phyloP scores from a whole-genome alignment of 2,329 filamentous ascomycete genomes.

The Hymenoscyphus albidus region DNA sequence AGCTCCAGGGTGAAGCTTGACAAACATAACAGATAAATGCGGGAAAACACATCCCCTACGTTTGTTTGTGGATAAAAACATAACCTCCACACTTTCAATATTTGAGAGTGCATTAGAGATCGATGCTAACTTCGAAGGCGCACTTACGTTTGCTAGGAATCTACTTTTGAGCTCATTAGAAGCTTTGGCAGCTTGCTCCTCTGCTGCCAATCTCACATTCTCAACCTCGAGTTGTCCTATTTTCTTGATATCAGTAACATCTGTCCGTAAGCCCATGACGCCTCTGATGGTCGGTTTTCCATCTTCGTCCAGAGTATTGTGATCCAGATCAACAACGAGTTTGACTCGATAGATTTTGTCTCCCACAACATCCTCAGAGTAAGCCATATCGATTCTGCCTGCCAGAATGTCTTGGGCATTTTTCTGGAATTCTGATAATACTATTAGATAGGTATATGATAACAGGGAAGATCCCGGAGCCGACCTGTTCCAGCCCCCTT shows the following conservation, averaged over 20 bases:
- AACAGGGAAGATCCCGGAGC: not conserved
- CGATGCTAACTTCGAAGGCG: not conserved
- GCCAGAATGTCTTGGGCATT: conserved; percentile 21
- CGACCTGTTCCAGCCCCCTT: not conserved
- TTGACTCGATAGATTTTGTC: conserved; percentile 22
- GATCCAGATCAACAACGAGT: conserved; percentile 25
- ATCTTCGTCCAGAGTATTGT: conserved; percentile 20
- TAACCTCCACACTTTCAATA: not conserved
- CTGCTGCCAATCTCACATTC: conserved; percentile 22
- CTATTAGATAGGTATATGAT: not conserved
- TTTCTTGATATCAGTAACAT: conserved; percentile 27
- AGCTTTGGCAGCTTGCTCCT: conserved; percentile 29
- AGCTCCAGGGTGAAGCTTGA: no score
- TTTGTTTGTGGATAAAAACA: not conserved
- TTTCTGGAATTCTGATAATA: conserved; percentile 19
- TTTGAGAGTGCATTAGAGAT: not conserved
- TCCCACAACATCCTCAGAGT: conserved; percentile 23
- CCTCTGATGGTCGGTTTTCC: conserved; percentile 23
- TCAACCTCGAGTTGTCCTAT: conserved; percentile 24
- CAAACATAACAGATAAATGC: no score
- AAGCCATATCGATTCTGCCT: conserved; percentile 22
- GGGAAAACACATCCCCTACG: not conserved
- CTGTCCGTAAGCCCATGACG: conserved; percentile 26
- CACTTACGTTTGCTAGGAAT: conserved; percentile 28
- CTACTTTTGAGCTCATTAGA: conserved; percentile 28